Evolutionary conservation across 1,284 basidiomycete species (phyloP), one percentile per base, ranked within the genome.

Genomic region (Spongiforma sp.): DNA sequence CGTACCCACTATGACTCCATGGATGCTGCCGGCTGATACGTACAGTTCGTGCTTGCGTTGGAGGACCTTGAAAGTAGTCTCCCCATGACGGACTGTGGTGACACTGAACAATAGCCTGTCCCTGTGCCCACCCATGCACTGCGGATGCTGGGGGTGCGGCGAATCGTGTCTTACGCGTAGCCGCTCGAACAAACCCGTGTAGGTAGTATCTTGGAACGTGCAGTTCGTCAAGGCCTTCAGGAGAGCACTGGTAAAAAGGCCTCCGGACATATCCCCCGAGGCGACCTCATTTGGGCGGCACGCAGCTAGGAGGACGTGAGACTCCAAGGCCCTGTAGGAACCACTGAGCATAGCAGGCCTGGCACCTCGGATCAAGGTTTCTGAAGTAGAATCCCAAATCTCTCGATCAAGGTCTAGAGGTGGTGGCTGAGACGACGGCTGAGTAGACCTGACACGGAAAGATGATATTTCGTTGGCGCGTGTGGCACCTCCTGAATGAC

Each of bases 261-360:
- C 57, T 50, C 57, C 57, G 12, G 43, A 48, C 41, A 11, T 50
- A n/a, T 48, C n/a, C 19, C 41, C 57, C 33, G 9, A 41, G 14
- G 57, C 57, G 7, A 34, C 48, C 57, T 59, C 57, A 34, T n/a
- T 32, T 43, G 57, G 43, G 34, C 41, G 43, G 43, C 57, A 59
- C 17, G 57, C 57, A 52, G 57, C 32, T 21, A 59, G 57, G 21
- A 59, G 57, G 36, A 59, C 28, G 33, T 59, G 57, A n/a, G 57
- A 50, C 21, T 59, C 57, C 33, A 59, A 28, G 17, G 57, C 57
- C 43, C 43, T 59, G 33, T 59, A 59, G 10, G 33, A 48, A 21
- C 43, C 32, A 19, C 21, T 57, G 56, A 26, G 21, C 14, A 28
- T 50, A 17, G 26, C 39, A n/a, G 32, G 30, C 41, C 21, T 15